phyloP scores from a whole-genome alignment of 169 alveolate species.

The Eimeria brunetti region DNA sequence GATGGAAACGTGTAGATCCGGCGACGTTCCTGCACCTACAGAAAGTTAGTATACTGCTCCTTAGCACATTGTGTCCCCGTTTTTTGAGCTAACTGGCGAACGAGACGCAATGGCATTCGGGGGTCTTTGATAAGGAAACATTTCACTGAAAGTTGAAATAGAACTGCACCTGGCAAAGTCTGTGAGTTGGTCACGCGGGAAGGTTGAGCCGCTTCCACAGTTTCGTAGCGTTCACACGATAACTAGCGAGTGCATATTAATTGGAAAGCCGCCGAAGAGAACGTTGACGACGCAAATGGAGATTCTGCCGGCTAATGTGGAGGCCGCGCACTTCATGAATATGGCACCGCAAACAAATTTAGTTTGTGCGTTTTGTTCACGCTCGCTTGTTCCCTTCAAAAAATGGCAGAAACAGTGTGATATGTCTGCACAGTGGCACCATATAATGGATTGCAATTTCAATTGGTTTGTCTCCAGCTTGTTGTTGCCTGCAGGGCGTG shows the following conservation, averaged over 20 bases:
- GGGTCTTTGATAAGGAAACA: not conserved
- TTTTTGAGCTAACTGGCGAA: not conserved
- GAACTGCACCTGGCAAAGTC: not conserved
- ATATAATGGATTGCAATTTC: not conserved
- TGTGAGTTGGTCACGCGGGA: not conserved
- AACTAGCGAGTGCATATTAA: not conserved
- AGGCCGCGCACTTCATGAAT: not conserved
- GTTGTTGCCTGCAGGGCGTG: not conserved
- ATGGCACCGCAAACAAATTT: not conserved
- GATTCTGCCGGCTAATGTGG: not conserved
- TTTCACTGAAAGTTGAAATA: not conserved
- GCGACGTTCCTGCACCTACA: not conserved
- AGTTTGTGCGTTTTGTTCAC: not conserved
- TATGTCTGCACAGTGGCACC: not conserved
- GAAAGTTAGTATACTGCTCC: not conserved
- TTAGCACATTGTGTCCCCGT: not conserved
- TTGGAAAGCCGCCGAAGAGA: not conserved
- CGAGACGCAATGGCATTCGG: not conserved
- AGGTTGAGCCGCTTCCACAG: not conserved
- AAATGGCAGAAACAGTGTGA: not conserved
- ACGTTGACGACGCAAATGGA: not conserved
- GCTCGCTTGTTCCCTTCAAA: not conserved
- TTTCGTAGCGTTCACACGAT: not conserved
- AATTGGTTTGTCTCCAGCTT: not conserved
- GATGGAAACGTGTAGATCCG: not conserved